These are phyloP conservation scores for Carex arenaria DNA, from an alignment of 202 grass and related monocot species.

Conservation along the genomic window DNA sequence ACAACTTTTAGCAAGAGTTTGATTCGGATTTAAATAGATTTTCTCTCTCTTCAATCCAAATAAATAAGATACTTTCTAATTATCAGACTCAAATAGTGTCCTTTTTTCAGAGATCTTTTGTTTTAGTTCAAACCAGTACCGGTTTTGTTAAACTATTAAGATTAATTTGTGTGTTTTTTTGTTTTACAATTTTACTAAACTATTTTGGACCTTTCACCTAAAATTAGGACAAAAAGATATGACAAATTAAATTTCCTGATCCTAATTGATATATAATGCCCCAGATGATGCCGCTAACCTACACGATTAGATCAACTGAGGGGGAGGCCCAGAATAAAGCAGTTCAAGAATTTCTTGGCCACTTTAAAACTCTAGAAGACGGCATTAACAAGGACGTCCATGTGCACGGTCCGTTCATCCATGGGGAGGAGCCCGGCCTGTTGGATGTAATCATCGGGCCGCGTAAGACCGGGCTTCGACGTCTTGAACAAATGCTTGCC, in stretches of 20 bases:
- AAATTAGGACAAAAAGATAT: background rate
- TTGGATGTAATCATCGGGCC: background rate
- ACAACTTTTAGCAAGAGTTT: background rate
- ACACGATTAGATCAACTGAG: background rate
- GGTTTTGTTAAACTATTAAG: background rate
- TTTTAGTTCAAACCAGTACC: background rate
- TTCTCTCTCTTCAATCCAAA: background rate
- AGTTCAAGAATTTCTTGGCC: background rate
- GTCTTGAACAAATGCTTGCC: background rate
- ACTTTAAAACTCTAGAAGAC: background rate
- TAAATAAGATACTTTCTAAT: background rate
- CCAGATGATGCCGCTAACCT: background rate
- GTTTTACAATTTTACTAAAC: background rate
- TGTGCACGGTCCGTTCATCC: background rate
- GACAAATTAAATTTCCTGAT: background rate
- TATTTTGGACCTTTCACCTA: background rate
- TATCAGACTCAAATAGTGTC: background rate
- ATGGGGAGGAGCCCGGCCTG: background rate
- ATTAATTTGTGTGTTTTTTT: background rate
- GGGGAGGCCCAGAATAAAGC: slow-evolving; percentile 6
- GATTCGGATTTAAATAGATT: background rate
- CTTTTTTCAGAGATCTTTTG: background rate
- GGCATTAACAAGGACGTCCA: background rate
- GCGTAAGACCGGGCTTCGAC: background rate
- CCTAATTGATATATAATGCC: background rate